Base-by-base conservation (phyloP, 2,329 filamentous ascomycete genomes). In the Arthrobotrys sphaeroides region DNA sequence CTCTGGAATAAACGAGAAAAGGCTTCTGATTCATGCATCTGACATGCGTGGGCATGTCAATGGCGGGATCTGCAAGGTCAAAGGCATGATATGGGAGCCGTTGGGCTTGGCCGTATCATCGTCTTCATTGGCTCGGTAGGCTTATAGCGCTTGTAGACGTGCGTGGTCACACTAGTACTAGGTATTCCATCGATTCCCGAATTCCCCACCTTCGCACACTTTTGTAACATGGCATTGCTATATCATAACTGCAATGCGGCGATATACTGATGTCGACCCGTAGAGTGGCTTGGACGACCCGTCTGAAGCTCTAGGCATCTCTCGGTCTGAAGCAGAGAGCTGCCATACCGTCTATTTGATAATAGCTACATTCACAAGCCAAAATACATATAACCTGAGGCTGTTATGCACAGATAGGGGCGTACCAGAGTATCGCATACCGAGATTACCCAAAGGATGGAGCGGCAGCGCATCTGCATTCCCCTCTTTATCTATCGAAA, bases 11-110 rank as follows among this genome's bases (percentile, higher is more conserved):
- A 64, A 51, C 62, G 51, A 68, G 55, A 38, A 42, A 59, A 42
- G 42, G 62, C 47, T 65, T 65, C 43, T 73, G 60, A 64, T 60
- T 73, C 47, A 49, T 65, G 69, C 69, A 73, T 67, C 42, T 73
- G 55, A 51, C 62, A 68, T 36, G 26, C 62, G 42, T 47, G 53
- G 45, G 33, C 26, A 72, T 72, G 59, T 42, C 59, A 61, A 70
- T 49, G 36, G 67, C 67, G 67, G 67, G 59, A 72, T 72, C 67
- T 72, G 59, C 67, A 72, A 55, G 59, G 57, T 59, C 59, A 45
- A 43, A 40, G 51, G 55, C 47, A 45, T 26, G 26, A 72, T 72
- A 40, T 72, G 59, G 67, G 67, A 62, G 57, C 67, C 43, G 55
- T 10, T 9, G 62, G 47, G 40, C 45, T 47, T 49, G 57, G 24